phyloP scores from a whole-genome alignment of 1,284 basidiomycete genomes.

The Ganoderma multipileum region DNA sequence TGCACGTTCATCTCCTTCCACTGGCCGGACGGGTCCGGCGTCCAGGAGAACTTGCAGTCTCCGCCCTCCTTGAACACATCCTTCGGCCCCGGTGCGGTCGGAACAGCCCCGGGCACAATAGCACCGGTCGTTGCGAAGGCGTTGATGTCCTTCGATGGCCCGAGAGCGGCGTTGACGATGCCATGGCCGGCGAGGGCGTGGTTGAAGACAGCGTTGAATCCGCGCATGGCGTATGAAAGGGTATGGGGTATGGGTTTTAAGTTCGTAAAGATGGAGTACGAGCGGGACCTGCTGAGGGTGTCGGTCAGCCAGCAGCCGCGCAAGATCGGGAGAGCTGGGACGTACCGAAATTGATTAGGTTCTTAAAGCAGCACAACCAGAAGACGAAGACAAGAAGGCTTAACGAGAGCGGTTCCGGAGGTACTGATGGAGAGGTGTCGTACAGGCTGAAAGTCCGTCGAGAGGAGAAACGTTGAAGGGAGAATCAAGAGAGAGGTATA shows the following conservation, averaged over 20 bases:
- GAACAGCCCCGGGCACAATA: conserved; percentile 53
- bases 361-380: neutral
- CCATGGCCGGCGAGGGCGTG: conserved; percentile 45
- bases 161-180: conserved; percentile 44
- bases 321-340: neutral
- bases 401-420: neutral
- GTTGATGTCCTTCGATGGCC: neutral
- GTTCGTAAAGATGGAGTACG: neutral
- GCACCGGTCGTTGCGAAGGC: conserved; percentile 39
- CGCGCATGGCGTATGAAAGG: conserved; percentile 11
- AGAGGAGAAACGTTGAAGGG: neutral
- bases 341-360: neutral
- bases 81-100: conserved; percentile 53
- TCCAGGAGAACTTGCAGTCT: conserved; percentile 63
- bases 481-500: neutral
- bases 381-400: neutral
- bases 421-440: neutral
- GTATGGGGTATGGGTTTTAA: neutral
- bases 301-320: neutral
- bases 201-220: conserved; percentile 13
- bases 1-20: conserved; percentile 77
- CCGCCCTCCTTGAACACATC: conserved; percentile 62
- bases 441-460: no score
- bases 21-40: conserved; percentile 55
- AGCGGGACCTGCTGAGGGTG: neutral